Percentiles rank a stretch among this genome's conserved stretches.
These are phyloP conservation scores for Rhododendron vialii DNA, from an alignment of 148 eudicot species.

Conservation along the genomic window DNA sequence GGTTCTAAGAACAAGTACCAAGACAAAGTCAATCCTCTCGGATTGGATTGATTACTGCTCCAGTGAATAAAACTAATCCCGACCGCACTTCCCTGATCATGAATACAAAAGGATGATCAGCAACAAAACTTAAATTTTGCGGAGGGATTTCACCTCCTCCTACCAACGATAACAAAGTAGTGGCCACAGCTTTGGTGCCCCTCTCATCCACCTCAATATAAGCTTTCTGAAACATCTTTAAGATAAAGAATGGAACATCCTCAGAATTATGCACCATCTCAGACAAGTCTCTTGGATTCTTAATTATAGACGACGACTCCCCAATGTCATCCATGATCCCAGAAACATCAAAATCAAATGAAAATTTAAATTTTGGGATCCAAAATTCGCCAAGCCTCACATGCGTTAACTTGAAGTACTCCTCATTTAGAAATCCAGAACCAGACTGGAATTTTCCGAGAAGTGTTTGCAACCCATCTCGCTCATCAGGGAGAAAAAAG, in stretches of 20 bases:
- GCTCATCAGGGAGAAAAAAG: not conserved
- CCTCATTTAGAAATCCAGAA: not conserved
- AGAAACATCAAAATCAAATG: not conserved
- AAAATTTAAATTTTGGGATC: slow-evolving; percentile 8
- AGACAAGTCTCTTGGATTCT: not conserved
- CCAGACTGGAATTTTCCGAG: not conserved
- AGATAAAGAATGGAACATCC: too few relatives aligned
- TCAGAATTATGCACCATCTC: not conserved
- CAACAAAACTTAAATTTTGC: not conserved
- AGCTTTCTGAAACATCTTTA: too few relatives aligned
- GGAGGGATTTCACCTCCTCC: not conserved
- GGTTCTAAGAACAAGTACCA: not conserved
- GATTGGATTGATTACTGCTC: not conserved
- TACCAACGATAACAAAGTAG: not conserved
- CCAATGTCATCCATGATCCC: not conserved
- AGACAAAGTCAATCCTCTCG: not conserved
- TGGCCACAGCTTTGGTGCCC: slow-evolving; percentile 17
- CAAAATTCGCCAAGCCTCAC: not conserved
- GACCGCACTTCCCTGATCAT: not conserved
- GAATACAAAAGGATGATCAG: slow-evolving; percentile 19
- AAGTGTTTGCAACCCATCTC: not conserved
- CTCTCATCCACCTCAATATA: slow-evolving; percentile 12
- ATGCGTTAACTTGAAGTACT: not conserved
- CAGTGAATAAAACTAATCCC: slow-evolving; percentile 8
- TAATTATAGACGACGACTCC: not conserved